Evolutionary conservation across 2,329 filamentous ascomycete species (phyloP), one percentile per base, ranked within the genome.

Genomic region (Colletotrichum sp.): DNA sequence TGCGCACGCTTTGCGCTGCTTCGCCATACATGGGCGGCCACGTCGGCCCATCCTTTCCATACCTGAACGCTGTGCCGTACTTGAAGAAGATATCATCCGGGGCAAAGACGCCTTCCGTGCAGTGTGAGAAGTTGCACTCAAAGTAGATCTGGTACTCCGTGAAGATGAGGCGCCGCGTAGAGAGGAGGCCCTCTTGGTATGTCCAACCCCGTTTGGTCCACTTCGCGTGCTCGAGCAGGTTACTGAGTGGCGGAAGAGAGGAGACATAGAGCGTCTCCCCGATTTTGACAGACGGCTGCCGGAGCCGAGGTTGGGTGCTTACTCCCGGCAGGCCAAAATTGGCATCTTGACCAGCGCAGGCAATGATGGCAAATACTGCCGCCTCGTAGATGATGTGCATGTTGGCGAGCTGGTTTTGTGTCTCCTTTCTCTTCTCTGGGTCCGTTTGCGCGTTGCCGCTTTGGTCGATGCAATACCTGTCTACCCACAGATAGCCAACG

Each of bases 371-470:
- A 16, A 86, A 33, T 3, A 76, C 77, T 1, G 84, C 81, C 0
- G 79, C 78, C 21, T 81, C 79, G 43, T 83, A 86, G n/a, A 86
- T 82, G 13, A 80, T 79, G n/a, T 84, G 81, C 83, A 86, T 86
- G 9, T 79, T 78, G 1, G 77, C 72, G 33, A 85, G 78, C 34
- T 86, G 82, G 4, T 36, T 34, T 5, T 57, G 54, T 16, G 54
- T 29, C 16, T 57, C 54, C 27, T 16, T 57, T 2, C 24, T 57
- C 54, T 75, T 73, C 33, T 74, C 75, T 24, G 80, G 79, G 16
- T n/a, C 47, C 12, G 43, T 18, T 63, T 81, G 78, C n/a, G 51
- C 68, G 15, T 70, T 36, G 24, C 54, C 54, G 11, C 24, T 29
- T 21, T 63, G 59, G 43, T 80, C 78, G 55, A 85, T 82, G 65